These are phyloP conservation scores for Scedosporium boydii DNA, from an alignment of 2,329 filamentous ascomycete genomes.

Conservation along the genomic window DNA sequence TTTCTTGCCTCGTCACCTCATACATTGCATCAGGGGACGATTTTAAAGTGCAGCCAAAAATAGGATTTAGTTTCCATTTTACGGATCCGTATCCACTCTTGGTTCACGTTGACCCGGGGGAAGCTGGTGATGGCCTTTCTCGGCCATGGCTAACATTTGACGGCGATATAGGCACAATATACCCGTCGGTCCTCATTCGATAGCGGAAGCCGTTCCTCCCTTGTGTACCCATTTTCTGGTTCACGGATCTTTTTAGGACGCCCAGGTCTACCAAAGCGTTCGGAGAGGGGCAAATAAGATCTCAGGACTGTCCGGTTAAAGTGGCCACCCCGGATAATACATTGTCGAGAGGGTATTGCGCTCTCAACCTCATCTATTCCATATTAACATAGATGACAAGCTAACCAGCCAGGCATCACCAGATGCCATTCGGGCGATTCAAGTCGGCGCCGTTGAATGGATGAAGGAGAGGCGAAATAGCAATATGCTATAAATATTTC, in stretches of 20 bases:
- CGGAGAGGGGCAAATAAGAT: constrained; percentile 1
- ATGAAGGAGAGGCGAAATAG: background rate
- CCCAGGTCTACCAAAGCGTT: background rate
- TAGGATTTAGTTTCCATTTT: background rate
- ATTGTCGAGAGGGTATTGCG: background rate
- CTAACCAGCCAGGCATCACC: background rate
- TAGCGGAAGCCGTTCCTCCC: background rate
- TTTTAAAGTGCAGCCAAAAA: constrained; percentile 3
- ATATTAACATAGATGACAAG: constrained; percentile 7
- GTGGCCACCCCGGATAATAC: constrained; percentile 2
- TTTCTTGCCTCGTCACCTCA: background rate
- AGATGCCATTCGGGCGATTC: background rate
- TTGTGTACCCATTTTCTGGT: background rate
- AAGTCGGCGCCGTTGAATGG: background rate
- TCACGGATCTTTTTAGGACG: background rate
- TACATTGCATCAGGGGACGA: background rate
- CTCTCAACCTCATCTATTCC: constrained; percentile 5
- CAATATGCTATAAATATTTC: constrained; percentile 3
- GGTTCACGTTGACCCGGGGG: background rate
- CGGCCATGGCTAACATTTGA: background rate
- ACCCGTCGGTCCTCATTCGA: constrained; percentile 3
- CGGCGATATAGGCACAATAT: background rate
- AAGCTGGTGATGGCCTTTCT: background rate
- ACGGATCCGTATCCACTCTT: background rate
- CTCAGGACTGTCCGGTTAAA: constrained; percentile 5